Evolutionary conservation across 768 basidiomycete species (phyloP).

Genomic region (Gloeopeniophorella convolvens): DNA sequence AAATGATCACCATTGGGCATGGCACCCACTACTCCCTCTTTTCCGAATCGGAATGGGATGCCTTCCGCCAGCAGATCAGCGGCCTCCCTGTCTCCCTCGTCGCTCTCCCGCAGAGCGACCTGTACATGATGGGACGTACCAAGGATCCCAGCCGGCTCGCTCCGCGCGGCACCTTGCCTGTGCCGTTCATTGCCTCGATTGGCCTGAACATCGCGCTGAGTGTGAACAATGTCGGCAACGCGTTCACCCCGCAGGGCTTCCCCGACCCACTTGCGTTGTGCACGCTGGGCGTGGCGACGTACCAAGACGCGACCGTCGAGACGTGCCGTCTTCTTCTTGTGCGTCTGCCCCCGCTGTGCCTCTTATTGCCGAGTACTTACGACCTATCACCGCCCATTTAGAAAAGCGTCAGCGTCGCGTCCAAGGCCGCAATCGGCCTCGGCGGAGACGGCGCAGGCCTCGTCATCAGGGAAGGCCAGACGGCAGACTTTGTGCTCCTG

Average conservation of each 20-base stretch:
- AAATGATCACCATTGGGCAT: conserved; percentile 11
- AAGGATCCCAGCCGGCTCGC: conserved; percentile 30
- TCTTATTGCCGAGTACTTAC: conserved; percentile 6
- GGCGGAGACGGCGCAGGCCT: conserved; percentile 28
- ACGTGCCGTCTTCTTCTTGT: conserved; percentile 46
- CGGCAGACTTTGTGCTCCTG: conserved; percentile 54
- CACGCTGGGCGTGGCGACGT: conserved; percentile 50
- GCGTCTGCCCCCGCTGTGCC: conserved; percentile 18
- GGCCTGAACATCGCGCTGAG: conserved; percentile 47
- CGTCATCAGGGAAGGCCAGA: conserved; percentile 34
- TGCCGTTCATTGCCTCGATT: conserved; percentile 40
- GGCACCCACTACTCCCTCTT: conserved; percentile 12
- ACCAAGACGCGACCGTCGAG: conserved; percentile 46
- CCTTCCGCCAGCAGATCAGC: conserved; percentile 34
- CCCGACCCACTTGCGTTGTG: conserved; percentile 56
- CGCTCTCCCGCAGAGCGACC: conserved; percentile 55
- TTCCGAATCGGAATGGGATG: conserved; percentile 52
- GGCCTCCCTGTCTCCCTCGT: conserved; percentile 48
- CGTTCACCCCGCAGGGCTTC: conserved; percentile 63
- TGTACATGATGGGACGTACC: conserved; percentile 60
- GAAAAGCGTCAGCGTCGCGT: conserved; percentile 46
- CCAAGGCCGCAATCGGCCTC: conserved; percentile 44
- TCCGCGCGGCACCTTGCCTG: conserved; percentile 50
- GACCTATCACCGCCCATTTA: conserved; percentile 21
- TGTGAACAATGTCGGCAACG: conserved; percentile 61